Conservation (phyloP, 2,329 filamentous ascomycete genomes). For the Aspergillus udagawae region DNA sequence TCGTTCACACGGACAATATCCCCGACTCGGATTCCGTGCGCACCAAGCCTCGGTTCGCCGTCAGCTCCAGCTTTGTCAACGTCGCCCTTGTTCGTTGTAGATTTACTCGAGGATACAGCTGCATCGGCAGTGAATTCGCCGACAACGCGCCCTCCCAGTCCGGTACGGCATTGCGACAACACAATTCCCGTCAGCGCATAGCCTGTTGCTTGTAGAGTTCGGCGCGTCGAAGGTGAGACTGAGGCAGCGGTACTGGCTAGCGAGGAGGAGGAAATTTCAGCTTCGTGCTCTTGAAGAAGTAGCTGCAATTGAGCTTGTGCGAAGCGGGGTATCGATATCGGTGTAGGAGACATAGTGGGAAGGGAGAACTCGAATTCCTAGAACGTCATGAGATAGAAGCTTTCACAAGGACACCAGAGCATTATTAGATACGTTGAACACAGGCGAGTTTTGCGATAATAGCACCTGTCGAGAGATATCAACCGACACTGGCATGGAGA, state of each 20-base stretch:
- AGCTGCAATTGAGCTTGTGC: constrained; percentile 41
- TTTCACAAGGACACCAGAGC: background rate
- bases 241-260: constrained; percentile 38
- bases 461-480: background rate
- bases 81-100: constrained; percentile 8
- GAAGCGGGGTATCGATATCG: constrained; percentile 38
- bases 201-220: constrained; percentile 40
- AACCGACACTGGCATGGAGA: background rate
- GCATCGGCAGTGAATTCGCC: constrained; percentile 71
- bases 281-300: constrained; percentile 42
- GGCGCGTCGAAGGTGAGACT: constrained; percentile 40
- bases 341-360: background rate
- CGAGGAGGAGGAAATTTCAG: constrained; percentile 41
- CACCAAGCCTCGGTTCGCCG: constrained; percentile 37
- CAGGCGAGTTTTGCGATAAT: background rate
- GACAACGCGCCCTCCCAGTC: constrained; percentile 85
- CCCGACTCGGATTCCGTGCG: constrained; percentile 46
- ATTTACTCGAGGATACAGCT: constrained; percentile 52
- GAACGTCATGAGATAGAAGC: background rate
- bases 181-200: constrained; percentile 51
- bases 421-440: too few species aligned
- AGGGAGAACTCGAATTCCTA: background rate
- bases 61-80: constrained; percentile 38
- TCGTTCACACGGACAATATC: constrained; percentile 46
- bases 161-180: constrained; percentile 73